Evolutionary conservation across 768 basidiomycete genomes (phyloP).

Genomic region (Astraeus odoratus): DNA sequence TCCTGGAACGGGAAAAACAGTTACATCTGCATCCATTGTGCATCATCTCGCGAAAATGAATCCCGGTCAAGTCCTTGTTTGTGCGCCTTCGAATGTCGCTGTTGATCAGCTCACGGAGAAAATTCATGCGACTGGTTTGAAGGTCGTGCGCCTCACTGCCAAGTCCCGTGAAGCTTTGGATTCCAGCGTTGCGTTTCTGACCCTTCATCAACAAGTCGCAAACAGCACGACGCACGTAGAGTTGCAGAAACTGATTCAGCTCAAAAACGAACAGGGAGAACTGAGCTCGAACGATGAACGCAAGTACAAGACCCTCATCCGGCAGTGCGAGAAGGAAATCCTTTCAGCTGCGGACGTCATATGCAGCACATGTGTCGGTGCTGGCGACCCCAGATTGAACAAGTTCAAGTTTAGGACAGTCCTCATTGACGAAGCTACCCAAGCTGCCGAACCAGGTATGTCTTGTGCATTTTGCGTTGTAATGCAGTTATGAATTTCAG

Average conservation of each 20-base stretch:
- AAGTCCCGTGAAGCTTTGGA: conserved; percentile 98
- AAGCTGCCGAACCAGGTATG: conserved; percentile 92
- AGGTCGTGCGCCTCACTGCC: conserved; percentile 95
- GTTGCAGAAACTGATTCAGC: conserved; percentile 94
- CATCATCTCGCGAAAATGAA: conserved; percentile 99
- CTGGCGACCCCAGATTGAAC: conserved; percentile 91
- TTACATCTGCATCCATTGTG: conserved; percentile 97
- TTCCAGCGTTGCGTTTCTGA: conserved; percentile 90
- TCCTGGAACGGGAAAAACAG: conserved; percentile 97
- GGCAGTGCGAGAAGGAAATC: conserved; percentile 98
- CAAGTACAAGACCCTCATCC: conserved; percentile 93
- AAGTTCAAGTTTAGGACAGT: conserved; percentile 99
- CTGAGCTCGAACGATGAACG: conserved; percentile 94
- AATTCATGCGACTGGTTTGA: conserved; percentile 97
- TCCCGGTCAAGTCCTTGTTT: conserved; percentile 96
- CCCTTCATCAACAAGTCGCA: conserved; percentile 94
- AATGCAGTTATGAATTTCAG: conserved; percentile 11
- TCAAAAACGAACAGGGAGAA: conserved; percentile 98
- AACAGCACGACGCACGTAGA: conserved; percentile 96
- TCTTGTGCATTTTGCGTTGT: neutral
- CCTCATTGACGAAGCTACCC: conserved; percentile 96
- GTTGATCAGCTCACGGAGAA: conserved; percentile 99
- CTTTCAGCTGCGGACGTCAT: conserved; percentile 93
- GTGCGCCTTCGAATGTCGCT: conserved; percentile 98
- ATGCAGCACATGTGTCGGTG: conserved; percentile 96